Conservation (phyloP, 202 grass and related monocot genomes). For the Carex arenaria region DNA sequence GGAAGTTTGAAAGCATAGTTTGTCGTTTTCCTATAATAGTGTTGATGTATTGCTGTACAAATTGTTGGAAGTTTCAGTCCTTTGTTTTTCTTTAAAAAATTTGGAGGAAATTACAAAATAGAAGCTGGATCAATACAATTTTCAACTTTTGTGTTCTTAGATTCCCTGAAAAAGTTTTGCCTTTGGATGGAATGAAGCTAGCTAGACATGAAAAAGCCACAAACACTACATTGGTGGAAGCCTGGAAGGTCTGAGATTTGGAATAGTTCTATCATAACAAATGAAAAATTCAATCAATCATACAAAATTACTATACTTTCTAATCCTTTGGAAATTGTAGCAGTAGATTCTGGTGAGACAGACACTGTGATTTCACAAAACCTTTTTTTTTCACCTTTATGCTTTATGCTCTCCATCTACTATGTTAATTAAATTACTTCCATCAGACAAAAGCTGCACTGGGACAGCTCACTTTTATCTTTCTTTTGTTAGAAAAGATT, state of each 20-base stretch:
- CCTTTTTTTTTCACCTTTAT: not conserved
- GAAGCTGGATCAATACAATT: not conserved
- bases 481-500: not conserved
- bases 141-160: not conserved
- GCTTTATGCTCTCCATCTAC: conserved; percentile 12
- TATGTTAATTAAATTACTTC: conserved; percentile 10
- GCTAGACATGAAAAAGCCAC: not conserved
- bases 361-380: not conserved
- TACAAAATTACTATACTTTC: not conserved
- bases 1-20: conserved; percentile 17
- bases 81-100: not conserved
- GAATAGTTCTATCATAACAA: not conserved
- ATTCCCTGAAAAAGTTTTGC: not conserved
- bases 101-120: not conserved
- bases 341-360: conserved; percentile 5
- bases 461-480: conserved; percentile 9
- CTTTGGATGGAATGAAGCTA: not conserved
- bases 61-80: not conserved
- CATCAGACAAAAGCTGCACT: conserved; percentile 24
- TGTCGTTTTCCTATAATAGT: not conserved
- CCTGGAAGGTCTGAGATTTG: not conserved
- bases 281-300: not conserved
- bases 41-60: conserved; percentile 2
- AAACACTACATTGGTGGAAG: not conserved
- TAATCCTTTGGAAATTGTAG: conserved; percentile 20